Evolutionary conservation across 306 rosid species (phyloP), one percentile per base, ranked within the genome.

Genomic region (Canavalia ensiformis): DNA sequence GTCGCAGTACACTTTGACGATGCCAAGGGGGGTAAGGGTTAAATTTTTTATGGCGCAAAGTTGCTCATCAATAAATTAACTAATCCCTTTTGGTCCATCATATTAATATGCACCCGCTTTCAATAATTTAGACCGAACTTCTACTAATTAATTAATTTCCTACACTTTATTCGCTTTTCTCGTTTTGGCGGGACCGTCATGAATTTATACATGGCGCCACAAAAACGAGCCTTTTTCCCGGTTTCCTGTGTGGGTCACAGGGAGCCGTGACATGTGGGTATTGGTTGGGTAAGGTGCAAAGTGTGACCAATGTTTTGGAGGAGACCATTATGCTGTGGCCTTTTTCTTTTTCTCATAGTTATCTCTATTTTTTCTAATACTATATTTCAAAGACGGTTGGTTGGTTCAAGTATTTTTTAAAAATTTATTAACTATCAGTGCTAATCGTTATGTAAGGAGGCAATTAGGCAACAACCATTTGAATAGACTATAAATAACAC

Each of bases 121-220:
- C 31, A 59, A 67, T 79, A 67, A 58, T 18, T 49, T 33, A 59
- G 49, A 51, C 68, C 28, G 31, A 49, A 57, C 33, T 42, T 75
- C 37, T 58, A 57, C 11, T 51, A 45, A 30, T 28, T 31, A 60
- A 62, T 35, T 34, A 65, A 10, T 80, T 70, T 81, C 71, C 42
- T 6, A 35, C 31, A 69, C 88, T 75, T 81, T 44, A 59, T 71
- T 70, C 72, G 12, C 80, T 65, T 72, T 69, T 29, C 12, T 41
- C 4, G 31, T 81, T 85, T 85, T 58, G 78, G 88, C 81, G 84
- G 77, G 83, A 65, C 72, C 67, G 46, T 13, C 3, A 33, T 18
- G 65, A 6, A 68, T 74, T 71, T 75, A 39, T 37, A 58, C 44
- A 31, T 46, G 57, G 57, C 83, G 77, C 88, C 81, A 81, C 7